These are phyloP conservation scores for Kernera saxatilis DNA, from an alignment of 345 rosid species.

Conservation along the genomic window DNA sequence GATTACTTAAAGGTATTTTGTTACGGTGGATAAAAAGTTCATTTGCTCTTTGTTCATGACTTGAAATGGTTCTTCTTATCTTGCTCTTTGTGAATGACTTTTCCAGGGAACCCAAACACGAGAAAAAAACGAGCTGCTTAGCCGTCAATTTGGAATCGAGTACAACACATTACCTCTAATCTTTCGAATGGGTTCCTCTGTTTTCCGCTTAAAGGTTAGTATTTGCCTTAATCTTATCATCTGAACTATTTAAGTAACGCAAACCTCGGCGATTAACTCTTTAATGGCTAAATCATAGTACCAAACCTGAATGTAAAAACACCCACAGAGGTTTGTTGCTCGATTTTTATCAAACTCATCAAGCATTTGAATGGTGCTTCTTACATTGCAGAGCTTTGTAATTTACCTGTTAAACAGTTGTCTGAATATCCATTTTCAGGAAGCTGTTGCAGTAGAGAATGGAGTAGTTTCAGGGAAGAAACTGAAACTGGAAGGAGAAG, in stretches of 20 bases:
- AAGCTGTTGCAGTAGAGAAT: conserved; percentile 18
- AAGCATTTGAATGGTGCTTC: not conserved
- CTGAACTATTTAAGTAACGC: not conserved
- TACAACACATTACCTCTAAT: conserved; percentile 54
- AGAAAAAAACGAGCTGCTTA: conserved; percentile 69
- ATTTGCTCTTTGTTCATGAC: not conserved
- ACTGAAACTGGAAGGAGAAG: conserved; percentile 21
- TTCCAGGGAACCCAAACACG: conserved; percentile 75
- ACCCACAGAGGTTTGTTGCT: not conserved
- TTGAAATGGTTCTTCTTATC: not conserved
- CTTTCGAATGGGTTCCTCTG: conserved; percentile 73
- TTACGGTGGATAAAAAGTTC: not conserved
- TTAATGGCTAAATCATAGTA: not conserved
- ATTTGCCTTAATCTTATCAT: not conserved
- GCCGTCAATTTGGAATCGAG: conserved; percentile 56
- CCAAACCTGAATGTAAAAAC: not conserved
- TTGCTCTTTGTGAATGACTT: not conserved
- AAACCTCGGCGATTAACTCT: not conserved
- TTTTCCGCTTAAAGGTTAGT: conserved; percentile 43
- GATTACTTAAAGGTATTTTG: conserved; percentile 54
- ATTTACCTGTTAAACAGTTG: not conserved
- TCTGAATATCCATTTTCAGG: conserved; percentile 29
- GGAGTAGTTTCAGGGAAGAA: conserved; percentile 16
- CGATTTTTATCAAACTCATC: not conserved
- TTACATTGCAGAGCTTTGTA: not conserved